phyloP scores from a whole-genome alignment of 108 stramenopile genomes.

The Cyclotella sp. region DNA sequence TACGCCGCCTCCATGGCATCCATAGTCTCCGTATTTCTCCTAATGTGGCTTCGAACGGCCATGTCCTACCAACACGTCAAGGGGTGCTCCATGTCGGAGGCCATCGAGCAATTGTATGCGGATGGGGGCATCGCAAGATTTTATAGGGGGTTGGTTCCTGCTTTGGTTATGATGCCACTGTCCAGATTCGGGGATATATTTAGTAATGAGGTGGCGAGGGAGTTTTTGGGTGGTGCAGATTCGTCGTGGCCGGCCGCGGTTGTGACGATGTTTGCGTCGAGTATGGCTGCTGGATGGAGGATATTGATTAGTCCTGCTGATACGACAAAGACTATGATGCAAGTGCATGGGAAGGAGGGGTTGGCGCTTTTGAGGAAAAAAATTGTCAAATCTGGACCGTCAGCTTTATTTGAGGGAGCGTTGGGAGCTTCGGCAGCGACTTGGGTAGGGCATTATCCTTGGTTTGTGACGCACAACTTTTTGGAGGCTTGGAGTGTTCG shows the following conservation, averaged over 20 bases:
- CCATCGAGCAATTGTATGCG: constrained; percentile 67
- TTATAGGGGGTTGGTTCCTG: constrained; percentile 81
- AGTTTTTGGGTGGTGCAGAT: constrained; percentile 32
- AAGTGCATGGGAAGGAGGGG: constrained; percentile 85
- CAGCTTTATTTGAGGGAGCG: constrained; percentile 79
- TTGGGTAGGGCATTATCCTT: constrained; percentile 88
- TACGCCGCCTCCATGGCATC: constrained; percentile 66
- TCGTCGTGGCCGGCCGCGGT: constrained; percentile 35
- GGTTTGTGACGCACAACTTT: constrained; percentile 87
- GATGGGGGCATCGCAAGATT: constrained; percentile 87
- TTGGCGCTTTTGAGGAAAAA: constrained; percentile 57
- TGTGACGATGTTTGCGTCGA: constrained; percentile 75
- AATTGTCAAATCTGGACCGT: constrained; percentile 62
- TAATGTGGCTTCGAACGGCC: constrained; percentile 95
- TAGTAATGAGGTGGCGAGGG: constrained; percentile 70
- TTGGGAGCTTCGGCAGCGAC: constrained; percentile 82
- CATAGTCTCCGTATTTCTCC: constrained; percentile 67
- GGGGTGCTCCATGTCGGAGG: constrained; percentile 71
- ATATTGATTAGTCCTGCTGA: constrained; percentile 88
- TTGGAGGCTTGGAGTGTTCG: constrained; percentile 69
- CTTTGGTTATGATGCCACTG: constrained; percentile 79
- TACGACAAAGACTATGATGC: constrained; percentile 88
- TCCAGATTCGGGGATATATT: constrained; percentile 89
- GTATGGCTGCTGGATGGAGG: constrained; percentile 79
- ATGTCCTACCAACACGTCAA: constrained; percentile 91